Base-by-base conservation (phyloP, 192 early-diverging fungal species). In the Linnemannia zychae region DNA sequence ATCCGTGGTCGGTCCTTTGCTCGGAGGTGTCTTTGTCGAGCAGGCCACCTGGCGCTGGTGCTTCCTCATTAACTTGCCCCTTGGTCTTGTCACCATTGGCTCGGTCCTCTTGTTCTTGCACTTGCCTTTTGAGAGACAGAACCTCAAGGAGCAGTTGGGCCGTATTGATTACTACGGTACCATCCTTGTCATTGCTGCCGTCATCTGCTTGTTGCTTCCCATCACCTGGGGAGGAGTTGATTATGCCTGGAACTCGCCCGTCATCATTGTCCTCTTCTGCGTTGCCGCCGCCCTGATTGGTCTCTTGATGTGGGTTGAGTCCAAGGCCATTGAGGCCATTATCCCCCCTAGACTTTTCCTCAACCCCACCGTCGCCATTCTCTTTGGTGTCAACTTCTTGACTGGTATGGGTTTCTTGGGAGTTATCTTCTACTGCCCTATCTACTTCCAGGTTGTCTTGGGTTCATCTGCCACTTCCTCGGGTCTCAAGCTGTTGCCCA, bases 21-120 rank as follows among this genome's bases (percentile, higher is more conserved):
- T 97, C 33, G 98, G 98, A 74, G 98, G 98, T 60, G 80, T 92
- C 22, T 94, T 99, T 60, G 94, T 93, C 48, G 94, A 99, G 66
- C 66, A 77, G 0, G 69, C 87, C 18, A 88, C 88, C 38, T 94
- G 94, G 94, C 86, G 93, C 53, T 93, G 91, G 88, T 95, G 92
- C 86, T 97, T 97, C 88, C 96, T 91, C 89, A 93, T 96, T 84
- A 98, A 97, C 75, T 77, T 98, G 28, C 97, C 97, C 52, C 86
- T 97, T 77, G 96, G 97, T 34, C 88, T 88, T 13, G 63, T 94
- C 33, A 91, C 95, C 15, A 65, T 94, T 57, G 73, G 87, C 4
- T 82, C 94, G 11, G 90, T 92, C 34, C 77, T 89, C 66, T 73
- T 92, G 71, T 90, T 88, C 70, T 90, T 95, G 82, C 89, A 89